phyloP scores from a whole-genome alignment of 2,329 filamentous ascomycete genomes.

The Lasiodiplodia sp. region DNA sequence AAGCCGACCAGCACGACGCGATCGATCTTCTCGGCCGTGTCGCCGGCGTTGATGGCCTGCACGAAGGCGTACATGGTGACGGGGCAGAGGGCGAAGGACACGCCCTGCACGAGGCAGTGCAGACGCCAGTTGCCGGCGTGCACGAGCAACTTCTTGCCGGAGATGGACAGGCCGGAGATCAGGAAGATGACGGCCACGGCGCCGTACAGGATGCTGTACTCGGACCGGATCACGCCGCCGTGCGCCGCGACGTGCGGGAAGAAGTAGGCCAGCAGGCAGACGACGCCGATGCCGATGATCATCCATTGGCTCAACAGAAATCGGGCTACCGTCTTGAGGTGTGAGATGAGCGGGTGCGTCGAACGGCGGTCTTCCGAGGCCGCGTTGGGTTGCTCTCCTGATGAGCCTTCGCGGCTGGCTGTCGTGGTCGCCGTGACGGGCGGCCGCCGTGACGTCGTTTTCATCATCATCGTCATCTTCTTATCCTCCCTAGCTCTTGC shows the following conservation, averaged over 20 bases:
- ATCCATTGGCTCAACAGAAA: constrained; percentile 28
- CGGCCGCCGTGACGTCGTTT: background rate
- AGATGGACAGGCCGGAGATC: constrained; percentile 24
- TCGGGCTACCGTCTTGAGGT: background rate
- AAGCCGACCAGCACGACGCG: constrained; percentile 25
- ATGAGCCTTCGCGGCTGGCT: background rate
- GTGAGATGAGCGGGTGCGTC: background rate
- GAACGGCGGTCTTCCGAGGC: background rate
- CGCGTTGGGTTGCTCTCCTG: background rate
- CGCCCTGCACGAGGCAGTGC: constrained; percentile 28
- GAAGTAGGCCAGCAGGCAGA: constrained; percentile 26
- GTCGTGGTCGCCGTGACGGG: constrained; percentile 12
- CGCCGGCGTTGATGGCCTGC: constrained; percentile 20
- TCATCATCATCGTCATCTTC: constrained; percentile 2
- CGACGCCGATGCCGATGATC: constrained; percentile 27
- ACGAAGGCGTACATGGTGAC: constrained; percentile 27
- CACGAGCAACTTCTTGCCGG: constrained; percentile 16
- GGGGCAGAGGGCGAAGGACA: constrained; percentile 19
- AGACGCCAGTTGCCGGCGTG: constrained; percentile 29
- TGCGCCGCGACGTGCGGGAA: constrained; percentile 29
- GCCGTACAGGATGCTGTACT: constrained; percentile 31
- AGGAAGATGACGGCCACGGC: constrained; percentile 31
- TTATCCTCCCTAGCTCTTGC: background rate
- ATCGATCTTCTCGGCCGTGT: constrained; percentile 15
- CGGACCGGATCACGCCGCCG: constrained; percentile 27